Base-by-base conservation (phyloP, 2,329 filamentous ascomycete genomes). In the Aspergillus clavatus region DNA sequence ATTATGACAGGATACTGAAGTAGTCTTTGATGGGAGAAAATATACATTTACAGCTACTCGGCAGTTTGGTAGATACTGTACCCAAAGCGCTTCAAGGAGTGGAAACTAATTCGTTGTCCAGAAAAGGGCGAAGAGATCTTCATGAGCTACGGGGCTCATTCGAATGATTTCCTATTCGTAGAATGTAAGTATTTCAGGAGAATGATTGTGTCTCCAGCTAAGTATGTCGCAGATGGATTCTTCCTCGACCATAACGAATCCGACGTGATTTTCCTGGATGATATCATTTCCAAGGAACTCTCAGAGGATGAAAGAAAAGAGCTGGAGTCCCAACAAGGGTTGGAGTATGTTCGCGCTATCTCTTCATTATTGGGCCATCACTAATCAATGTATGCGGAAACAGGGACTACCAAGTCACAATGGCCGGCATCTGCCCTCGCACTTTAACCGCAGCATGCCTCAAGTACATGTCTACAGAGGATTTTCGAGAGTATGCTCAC, bases 61-160 rank as follows among this genome's bases (percentile, higher is more conserved):
- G 21, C 44, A 43, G 26, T 61, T 63, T 40, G 61, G 62, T 65
- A 53, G 11, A 2, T 11, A 3, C n/a, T 19, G 31, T 7, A 4
- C 27, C n/a, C n/a, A n/a, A 7, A 28, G 33, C 4, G 7, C n/a
- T 28, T 22, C 3, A 11, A 27, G 22, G 19, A n/a, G n/a, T 24
- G 21, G 22, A 10, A 40, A 3, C 11, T 38, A 27, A 49, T 10
- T 2, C 5, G 23, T n/a, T 27, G 10, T 19, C 6, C 44, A 69
- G 66, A 60, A 38, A 56, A 58, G 37, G 64, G 62, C 12, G 63
- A 69, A 46, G 65, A 70, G 38, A 47, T 70, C 38, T 68, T 56
- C 36, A 63, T 67, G 46, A 68, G 61, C 27, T 70, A 70, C 31
- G 67, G 67, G 11, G 47, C 59, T n/a, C 67, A 70, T 44, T 56